Base-by-base conservation (phyloP, 2,329 filamentous ascomycete species). In the Claviceps paspali region DNA sequence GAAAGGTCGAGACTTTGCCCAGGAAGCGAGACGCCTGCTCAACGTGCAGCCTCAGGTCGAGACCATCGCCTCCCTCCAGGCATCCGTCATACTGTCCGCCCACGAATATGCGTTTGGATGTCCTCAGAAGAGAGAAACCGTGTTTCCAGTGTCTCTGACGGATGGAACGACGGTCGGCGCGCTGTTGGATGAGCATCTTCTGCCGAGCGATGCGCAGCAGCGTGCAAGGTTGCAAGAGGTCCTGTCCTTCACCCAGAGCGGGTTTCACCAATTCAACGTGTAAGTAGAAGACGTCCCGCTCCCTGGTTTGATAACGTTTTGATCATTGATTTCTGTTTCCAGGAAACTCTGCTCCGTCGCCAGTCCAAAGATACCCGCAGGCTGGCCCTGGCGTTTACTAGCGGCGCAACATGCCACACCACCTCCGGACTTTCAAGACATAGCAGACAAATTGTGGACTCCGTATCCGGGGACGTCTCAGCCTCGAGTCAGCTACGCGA, bases 221-320 rank as follows among this genome's bases (percentile, higher is more conserved):
- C 18, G 8, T 12, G 26, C 21, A 11, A 29, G 34, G 9, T 27
- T 37, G 9, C 39, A 44, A 14, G 27, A 32, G 5, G 47, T 45
- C 2, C 5, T 43, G 5, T 41, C 41, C 3, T 38, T 32, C 3
- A 45, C 47, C 4, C 17, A 41, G 5, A 50, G 47, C 45, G 49
- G 48, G 2, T 41, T 51, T 6, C 49, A 49, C 19, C 43, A 36
- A 36, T 32, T 50, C 8, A 43, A 50, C 11, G 38, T 38, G 49
- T 49, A 38, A 33, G 49, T 23, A 22, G 5, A 22, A n/a, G n/a
- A n/a, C n/a, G n/a, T n/a, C n/a, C n/a, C n/a, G n/a, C n/a, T n/a
- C n/a, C n/a, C n/a, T n/a, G n/a, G n/a, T n/a, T n/a, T n/a, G n/a
- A n/a, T n/a, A n/a, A n/a, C n/a, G n/a, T n/a, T n/a, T n/a, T n/a